Evolutionary conservation across 352 stramenopile species (phyloP).

Genomic region (Globisporangium okanoganense): DNA sequence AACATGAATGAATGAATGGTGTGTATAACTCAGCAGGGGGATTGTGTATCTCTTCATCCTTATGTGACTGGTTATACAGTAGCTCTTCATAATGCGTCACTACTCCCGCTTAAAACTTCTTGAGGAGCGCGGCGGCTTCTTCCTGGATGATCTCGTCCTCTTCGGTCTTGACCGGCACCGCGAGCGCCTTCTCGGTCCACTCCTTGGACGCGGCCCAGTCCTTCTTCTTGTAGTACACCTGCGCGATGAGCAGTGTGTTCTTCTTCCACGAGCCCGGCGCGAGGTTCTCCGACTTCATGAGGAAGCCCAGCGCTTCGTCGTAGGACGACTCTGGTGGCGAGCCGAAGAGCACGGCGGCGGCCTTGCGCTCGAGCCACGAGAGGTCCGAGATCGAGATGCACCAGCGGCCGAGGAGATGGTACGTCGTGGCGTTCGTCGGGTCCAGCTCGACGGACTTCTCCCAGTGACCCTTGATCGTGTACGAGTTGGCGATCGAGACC

Average conservation of each 20-base stretch:
- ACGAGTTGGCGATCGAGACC: slow-evolving; percentile 78
- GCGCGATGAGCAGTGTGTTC: slow-evolving; percentile 75
- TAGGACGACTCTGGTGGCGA: slow-evolving; percentile 78
- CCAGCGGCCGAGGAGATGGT: slow-evolving; percentile 79
- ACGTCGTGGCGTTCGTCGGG: slow-evolving; percentile 64
- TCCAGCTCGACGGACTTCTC: slow-evolving; percentile 76
- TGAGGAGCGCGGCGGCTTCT: slow-evolving; percentile 60
- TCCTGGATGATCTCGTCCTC: slow-evolving; percentile 71
- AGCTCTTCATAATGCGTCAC: neutral
- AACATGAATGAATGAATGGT: neutral
- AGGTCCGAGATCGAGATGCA: slow-evolving; percentile 83
- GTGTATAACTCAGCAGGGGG: too few species aligned
- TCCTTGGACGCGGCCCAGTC: slow-evolving; percentile 57
- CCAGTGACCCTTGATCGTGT: slow-evolving; percentile 77
- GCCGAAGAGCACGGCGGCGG: slow-evolving; percentile 77
- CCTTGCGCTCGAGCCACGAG: slow-evolving; percentile 84
- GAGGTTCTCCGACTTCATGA: slow-evolving; percentile 76
- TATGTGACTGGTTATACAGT: too few species aligned
- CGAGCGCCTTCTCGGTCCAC: slow-evolving; percentile 70
- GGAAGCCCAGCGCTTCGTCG: slow-evolving; percentile 69
- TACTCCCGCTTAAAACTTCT: slow-evolving; percentile 36
- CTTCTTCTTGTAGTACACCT: slow-evolving; percentile 82
- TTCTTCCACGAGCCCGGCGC: slow-evolving; percentile 80
- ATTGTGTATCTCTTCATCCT: neutral
- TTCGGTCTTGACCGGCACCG: slow-evolving; percentile 44